Percentiles rank a stretch among this genome's conserved stretches.
These are phyloP conservation scores for Tranzscheliella williamsii DNA, from an alignment of 1,284 basidiomycete genomes.

Conservation along the genomic window DNA sequence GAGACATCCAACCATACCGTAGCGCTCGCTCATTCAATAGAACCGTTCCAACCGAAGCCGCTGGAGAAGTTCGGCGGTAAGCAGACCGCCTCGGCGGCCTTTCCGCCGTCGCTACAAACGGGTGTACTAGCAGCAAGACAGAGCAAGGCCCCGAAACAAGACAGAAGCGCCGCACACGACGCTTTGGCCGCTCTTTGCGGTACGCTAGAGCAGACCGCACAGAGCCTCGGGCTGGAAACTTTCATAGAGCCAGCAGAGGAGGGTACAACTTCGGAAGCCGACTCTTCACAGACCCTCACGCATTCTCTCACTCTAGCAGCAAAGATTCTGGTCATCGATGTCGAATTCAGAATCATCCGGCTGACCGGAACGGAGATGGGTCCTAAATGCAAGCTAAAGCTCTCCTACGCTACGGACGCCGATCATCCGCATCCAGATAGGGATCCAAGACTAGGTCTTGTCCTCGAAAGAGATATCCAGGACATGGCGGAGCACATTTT, in stretches of 20 bases:
- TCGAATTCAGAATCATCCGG: slow-evolving; percentile 17
- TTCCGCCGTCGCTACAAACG: slow-evolving; percentile 7
- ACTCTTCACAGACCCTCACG: neutral
- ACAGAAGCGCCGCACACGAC: slow-evolving; percentile 4
- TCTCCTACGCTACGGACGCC: slow-evolving; percentile 37
- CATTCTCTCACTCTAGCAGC: slow-evolving; percentile 34
- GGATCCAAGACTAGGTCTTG: slow-evolving; percentile 17
- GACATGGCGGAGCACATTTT: slow-evolving; percentile 22
- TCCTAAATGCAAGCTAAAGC: slow-evolving; percentile 25
- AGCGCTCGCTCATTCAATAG: slow-evolving; percentile 26
- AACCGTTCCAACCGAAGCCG: slow-evolving; percentile 12
- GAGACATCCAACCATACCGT: slow-evolving; percentile 35
- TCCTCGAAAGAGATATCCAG: slow-evolving; percentile 26
- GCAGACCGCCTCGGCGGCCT: neutral
- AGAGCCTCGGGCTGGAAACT: slow-evolving; percentile 30
- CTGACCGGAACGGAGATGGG: neutral
- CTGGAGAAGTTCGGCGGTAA: neutral
- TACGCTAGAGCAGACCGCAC: slow-evolving; percentile 13
- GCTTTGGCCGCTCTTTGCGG: slow-evolving; percentile 20
- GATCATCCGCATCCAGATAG: slow-evolving; percentile 9
- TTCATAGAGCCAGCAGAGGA: slow-evolving; percentile 27
- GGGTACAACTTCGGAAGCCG: neutral
- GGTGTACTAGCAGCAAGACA: slow-evolving; percentile 5
- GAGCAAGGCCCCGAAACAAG: neutral
- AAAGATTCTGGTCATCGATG: slow-evolving; percentile 41